Percentiles rank a stretch among this genome's conserved stretches.
phyloP scores from a whole-genome alignment of 2,329 filamentous ascomycete species.

The Bipolaris sorokiniana region DNA sequence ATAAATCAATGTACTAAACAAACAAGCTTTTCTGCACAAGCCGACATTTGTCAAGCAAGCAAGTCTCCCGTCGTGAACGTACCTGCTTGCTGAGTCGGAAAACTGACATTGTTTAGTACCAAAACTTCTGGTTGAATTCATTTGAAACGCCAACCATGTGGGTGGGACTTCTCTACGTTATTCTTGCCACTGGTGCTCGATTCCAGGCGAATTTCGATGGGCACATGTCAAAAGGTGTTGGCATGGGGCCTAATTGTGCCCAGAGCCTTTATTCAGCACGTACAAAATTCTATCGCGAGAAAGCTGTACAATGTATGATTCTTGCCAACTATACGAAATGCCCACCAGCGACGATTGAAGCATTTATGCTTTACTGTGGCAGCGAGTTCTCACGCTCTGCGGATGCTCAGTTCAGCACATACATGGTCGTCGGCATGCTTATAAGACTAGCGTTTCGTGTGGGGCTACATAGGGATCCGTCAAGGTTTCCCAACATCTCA shows the following conservation, averaged over 20 bases:
- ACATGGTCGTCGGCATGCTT: conserved; percentile 38
- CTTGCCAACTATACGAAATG: conserved; percentile 46
- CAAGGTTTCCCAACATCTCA: conserved; percentile 48
- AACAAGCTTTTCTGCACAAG: conserved; percentile 36
- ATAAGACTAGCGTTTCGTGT: conserved; percentile 47
- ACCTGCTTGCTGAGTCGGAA: neutral
- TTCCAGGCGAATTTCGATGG: conserved; percentile 30
- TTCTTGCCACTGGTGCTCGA: conserved; percentile 42
- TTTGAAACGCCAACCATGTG: conserved; percentile 50
- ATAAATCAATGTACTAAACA: conserved; percentile 6
- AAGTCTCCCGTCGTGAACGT: neutral
- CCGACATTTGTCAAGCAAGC: conserved; percentile 39
- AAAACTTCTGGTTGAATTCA: conserved; percentile 53
- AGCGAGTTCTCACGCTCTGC: conserved; percentile 37
- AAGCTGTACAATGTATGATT: conserved; percentile 40
- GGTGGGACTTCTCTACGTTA: conserved; percentile 54
- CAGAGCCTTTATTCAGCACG: conserved; percentile 28
- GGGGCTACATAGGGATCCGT: conserved; percentile 54
- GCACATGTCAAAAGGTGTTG: conserved; percentile 1
- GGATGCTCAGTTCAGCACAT: conserved; percentile 41
- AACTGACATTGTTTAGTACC: conserved; percentile 45
- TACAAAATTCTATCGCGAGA: conserved; percentile 41
- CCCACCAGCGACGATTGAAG: conserved; percentile 43
- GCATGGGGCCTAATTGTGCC: conserved; percentile 8
- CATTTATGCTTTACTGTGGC: conserved; percentile 39